Evolutionary conservation across 2,329 filamentous ascomycete genomes (phyloP), one percentile per base, ranked within the genome.

Genomic region (Epichloe festucae): DNA sequence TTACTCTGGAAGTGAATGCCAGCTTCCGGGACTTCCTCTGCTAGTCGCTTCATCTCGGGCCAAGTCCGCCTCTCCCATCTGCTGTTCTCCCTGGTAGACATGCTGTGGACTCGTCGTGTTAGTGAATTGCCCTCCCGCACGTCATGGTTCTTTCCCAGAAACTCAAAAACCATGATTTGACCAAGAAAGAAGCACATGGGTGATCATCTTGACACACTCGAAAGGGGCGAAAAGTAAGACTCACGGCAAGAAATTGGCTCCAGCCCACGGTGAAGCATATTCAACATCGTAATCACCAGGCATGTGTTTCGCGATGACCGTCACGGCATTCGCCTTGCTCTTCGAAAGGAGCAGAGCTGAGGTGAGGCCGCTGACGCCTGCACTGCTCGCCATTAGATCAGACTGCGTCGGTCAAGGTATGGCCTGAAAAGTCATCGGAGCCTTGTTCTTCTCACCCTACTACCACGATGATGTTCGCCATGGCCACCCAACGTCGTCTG

Each of bases 281-380:
- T 94, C 85, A 58, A 90, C 84, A 58, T 91, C 86, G 67, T 91
- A 93, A 70, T 96, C 90, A 38, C 90, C 90, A 0, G 90, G 90
- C 85, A 95, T 93, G 64, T 95, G 86, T 63, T 91, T 94, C 5
- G 88, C 85, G 35, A 89, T 73, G 38, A 94, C 73, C 0, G 86
- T 89, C 56, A 94, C 65, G 17, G 57, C 63, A 55, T 75, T 73
- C 38, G 59, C 63, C 48, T 68, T 65, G 58, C 67, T 66, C 57
- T 67, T 73, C 5, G 74, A 68, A 36, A 78, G 66, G 45, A 75
- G 61, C 42, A 76, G 62, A 3, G 75, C 75, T 43, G 72, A 69
- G 14, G 75, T 78, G 53, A 78, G 67, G 53, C 75, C 75, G 34
- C 70, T 69, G 44, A 78, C 75, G 34, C 75, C 75, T 43, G 74